phyloP scores from a whole-genome alignment of 176 grass and related monocot species.

The Carex parvula region DNA sequence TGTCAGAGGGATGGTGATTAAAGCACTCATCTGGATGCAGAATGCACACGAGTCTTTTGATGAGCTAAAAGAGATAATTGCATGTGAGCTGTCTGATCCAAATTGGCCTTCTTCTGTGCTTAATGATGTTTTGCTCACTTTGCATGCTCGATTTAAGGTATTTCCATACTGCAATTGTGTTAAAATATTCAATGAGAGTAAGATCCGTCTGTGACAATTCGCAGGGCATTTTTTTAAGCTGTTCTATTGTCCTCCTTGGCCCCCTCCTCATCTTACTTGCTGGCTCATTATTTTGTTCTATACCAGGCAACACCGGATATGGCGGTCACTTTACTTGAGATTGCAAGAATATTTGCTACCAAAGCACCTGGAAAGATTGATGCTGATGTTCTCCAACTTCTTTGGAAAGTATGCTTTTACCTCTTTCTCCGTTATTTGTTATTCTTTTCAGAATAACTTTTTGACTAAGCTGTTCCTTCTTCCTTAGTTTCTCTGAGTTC shows the following conservation, averaged over 20 bases:
- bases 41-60: conserved; percentile 95
- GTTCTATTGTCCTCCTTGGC: background rate
- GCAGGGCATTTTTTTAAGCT: background rate
- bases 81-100: conserved; percentile 92
- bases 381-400: conserved; percentile 93
- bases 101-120: conserved; percentile 94
- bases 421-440: background rate
- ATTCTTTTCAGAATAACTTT: background rate
- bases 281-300: conserved; percentile 33
- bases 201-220: background rate
- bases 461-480: background rate
- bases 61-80: conserved; percentile 93
- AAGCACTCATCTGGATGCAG: conserved; percentile 99
- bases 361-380: conserved; percentile 99
- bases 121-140: conserved; percentile 94
- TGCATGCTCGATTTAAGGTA: conserved; percentile 99
- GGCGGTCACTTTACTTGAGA: conserved; percentile 97
- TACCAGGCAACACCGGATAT: conserved; percentile 97
- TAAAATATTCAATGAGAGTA: background rate
- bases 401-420: conserved; percentile 87
- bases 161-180: conserved; percentile 2
- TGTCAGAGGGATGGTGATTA: conserved; percentile 98
- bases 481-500: background rate
- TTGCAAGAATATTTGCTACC: conserved; percentile 98
- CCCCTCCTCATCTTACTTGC: background rate